Base-by-base conservation (phyloP, 2,329 filamentous ascomycete genomes). In the Colletotrichum siamense region DNA sequence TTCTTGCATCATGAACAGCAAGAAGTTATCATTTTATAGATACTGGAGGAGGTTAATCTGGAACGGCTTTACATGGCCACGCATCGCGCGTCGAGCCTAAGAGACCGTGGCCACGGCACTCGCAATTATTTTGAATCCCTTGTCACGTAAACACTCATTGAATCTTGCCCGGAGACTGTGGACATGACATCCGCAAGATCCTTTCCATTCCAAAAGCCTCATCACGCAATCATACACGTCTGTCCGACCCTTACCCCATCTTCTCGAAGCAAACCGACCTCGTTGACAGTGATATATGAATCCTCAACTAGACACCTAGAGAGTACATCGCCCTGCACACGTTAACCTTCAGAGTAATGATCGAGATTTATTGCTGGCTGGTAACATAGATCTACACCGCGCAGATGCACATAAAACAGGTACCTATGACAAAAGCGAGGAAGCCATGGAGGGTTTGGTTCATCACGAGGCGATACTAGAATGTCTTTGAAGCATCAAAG, bases 11-110 rank as follows among this genome's bases (percentile, higher is more conserved):
- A 49, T 1, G 9, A 49, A n/a, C 1, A n/a, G 1, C 18, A 49
- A 49, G 3, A n/a, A n/a, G 18, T 2, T 1, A 0, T 6, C 18
- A n/a, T n/a, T n/a, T 12, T 0, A n/a, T n/a, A 49, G 1, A n/a
- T 10, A 10, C 1, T n/a, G 32, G 32, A 9, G 16, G 16, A 44
- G 5, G 5, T 44, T 44, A 5, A 44, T 18, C 39, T 16, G 18
- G 18, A 1, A n/a, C 8, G 18, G 5, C 1, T 44, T 6, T 4
- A 9, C 8, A 6, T 44, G 5, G 16, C 8, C 16, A 44, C 32
- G 32, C 32, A 6, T 34, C 12, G 32, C 8, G 16, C 8, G 8
- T 18, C 36, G 36, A 39, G 8, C 16, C 36, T 39, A 18, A 16
- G 8, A 44, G 5, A 44, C 16, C 8, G 36, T 44, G 36, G 36